phyloP scores from a whole-genome alignment of 768 basidiomycete species.

The Royoungia palumana region DNA sequence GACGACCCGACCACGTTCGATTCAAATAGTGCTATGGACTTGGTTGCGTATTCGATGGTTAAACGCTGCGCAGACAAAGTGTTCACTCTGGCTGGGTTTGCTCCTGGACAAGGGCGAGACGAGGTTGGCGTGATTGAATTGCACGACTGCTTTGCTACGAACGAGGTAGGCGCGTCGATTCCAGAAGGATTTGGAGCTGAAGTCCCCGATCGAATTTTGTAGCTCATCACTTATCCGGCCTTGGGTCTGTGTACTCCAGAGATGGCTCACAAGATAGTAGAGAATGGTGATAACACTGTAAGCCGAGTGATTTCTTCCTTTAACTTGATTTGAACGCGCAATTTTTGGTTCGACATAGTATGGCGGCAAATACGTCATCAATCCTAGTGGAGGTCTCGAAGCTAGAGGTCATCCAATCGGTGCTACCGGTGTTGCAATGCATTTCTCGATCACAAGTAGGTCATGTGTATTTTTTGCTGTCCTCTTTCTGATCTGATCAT shows the following conservation, averaged over 20 bases:
- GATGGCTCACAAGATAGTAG: slow-evolving; percentile 68
- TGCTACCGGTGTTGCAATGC: slow-evolving; percentile 78
- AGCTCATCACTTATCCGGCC: slow-evolving; percentile 80
- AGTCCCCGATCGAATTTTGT: no score
- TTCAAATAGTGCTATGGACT: slow-evolving; percentile 64
- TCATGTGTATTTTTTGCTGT: background rate
- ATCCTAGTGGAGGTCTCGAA: slow-evolving; percentile 82
- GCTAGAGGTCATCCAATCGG: slow-evolving; percentile 82
- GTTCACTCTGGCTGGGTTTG: slow-evolving; percentile 64
- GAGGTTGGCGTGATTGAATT: slow-evolving; percentile 79
- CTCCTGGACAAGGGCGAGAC: slow-evolving; percentile 56
- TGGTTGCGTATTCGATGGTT: slow-evolving; percentile 74
- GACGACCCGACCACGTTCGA: slow-evolving; percentile 64
- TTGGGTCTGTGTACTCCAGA: slow-evolving; percentile 63
- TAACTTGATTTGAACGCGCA: background rate
- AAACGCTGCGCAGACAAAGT: slow-evolving; percentile 62
- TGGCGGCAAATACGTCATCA: slow-evolving; percentile 78
- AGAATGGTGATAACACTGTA: slow-evolving; percentile 75
- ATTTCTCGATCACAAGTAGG: slow-evolving; percentile 76
- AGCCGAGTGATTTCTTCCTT: slow-evolving; percentile 16
- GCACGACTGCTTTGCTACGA: slow-evolving; percentile 81
- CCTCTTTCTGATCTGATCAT: background rate
- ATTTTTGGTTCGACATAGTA: slow-evolving; percentile 41
- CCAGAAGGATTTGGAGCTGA: background rate
- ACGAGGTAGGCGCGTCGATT: slow-evolving; percentile 49